Conservation (phyloP, 805 yeast species). For the Trichomonascus vanleenenianus region DNA sequence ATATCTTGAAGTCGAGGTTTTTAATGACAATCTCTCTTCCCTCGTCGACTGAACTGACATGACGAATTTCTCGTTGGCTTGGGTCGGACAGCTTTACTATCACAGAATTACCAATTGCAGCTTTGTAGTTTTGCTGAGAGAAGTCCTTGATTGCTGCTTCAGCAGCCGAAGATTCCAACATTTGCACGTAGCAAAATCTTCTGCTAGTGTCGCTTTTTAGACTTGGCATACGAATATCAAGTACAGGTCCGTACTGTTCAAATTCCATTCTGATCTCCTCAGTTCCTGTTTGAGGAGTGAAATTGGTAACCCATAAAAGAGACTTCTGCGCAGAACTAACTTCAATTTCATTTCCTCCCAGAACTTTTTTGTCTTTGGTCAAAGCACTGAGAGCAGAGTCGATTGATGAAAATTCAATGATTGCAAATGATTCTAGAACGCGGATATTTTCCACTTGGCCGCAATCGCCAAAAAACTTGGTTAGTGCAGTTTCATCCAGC, state of each 20-base stretch:
- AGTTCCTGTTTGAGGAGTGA: constrained; percentile 25
- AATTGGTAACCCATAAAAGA: constrained; percentile 69
- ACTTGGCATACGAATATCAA: constrained; percentile 58
- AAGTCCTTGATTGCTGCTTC: too few relatives aligned
- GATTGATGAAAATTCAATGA: constrained; percentile 49
- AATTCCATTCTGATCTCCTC: constrained; percentile 37
- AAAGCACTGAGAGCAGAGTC: constrained; percentile 48
- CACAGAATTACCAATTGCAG: constrained; percentile 27
- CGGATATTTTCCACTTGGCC: constrained; percentile 42
- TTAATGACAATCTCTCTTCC: constrained; percentile 52
- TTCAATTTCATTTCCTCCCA: constrained; percentile 36
- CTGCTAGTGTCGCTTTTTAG: constrained; percentile 46
- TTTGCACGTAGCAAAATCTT: constrained; percentile 68
- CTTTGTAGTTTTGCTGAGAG: too few relatives aligned
- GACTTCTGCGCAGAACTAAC: constrained; percentile 41
- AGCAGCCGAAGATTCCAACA: too few relatives aligned
- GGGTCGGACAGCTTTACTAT: constrained; percentile 62
- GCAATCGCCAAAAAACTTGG: constrained; percentile 48
- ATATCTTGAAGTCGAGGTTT: constrained; percentile 41
- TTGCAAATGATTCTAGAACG: constrained; percentile 31
- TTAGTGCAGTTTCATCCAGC: constrained; percentile 34
- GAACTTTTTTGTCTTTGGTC: constrained; percentile 46
- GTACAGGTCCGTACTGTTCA: constrained; percentile 32
- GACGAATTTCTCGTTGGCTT: constrained; percentile 31
- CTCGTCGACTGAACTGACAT: constrained; percentile 29